phyloP scores from a whole-genome alignment of 2,329 filamentous ascomycete genomes.

The Ilyonectria mors-panacis region DNA sequence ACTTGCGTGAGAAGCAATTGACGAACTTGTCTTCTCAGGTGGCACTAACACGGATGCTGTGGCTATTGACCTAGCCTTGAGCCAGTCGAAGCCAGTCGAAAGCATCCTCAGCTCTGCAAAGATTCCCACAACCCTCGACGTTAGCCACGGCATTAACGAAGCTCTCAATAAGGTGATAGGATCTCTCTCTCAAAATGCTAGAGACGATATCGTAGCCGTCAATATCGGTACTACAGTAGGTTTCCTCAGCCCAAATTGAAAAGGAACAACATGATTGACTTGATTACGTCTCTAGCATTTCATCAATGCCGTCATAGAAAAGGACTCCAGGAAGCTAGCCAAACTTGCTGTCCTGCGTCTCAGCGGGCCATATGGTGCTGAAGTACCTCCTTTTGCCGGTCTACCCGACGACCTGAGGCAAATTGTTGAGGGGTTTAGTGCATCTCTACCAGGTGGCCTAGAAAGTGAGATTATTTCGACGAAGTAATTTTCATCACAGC shows the following conservation, averaged over 20 bases:
- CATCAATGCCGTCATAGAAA: conserved; percentile 62
- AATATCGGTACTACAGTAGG: conserved; percentile 28
- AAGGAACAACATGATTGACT: background rate
- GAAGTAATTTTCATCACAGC: rapidly evolving
- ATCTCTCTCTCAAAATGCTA: background rate
- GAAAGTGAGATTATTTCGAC: conserved; percentile 52
- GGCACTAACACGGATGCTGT: conserved; percentile 29
- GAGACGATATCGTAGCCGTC: conserved; percentile 17
- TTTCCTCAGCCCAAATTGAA: background rate
- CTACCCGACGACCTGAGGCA: conserved; percentile 56
- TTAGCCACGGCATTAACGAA: conserved; percentile 7
- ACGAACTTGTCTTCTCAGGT: background rate
- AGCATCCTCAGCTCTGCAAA: conserved; percentile 21
- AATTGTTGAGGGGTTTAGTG: conserved; percentile 56
- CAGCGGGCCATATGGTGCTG: conserved; percentile 56
- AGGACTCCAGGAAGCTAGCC: conserved; percentile 56
- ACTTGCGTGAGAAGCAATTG: background rate
- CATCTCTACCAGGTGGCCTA: conserved; percentile 59
- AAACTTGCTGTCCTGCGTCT: conserved; percentile 61
- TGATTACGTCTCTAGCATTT: conserved; percentile 52
- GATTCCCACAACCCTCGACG: conserved; percentile 18
- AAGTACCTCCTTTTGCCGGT: conserved; percentile 60
- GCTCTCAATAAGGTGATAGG: conserved; percentile 7
- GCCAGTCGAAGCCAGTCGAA: background rate
- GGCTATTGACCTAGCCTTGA: conserved; percentile 20